Evolutionary conservation across 2,329 filamentous ascomycete genomes (phyloP).

Genomic region (Calonectria naviculata): DNA sequence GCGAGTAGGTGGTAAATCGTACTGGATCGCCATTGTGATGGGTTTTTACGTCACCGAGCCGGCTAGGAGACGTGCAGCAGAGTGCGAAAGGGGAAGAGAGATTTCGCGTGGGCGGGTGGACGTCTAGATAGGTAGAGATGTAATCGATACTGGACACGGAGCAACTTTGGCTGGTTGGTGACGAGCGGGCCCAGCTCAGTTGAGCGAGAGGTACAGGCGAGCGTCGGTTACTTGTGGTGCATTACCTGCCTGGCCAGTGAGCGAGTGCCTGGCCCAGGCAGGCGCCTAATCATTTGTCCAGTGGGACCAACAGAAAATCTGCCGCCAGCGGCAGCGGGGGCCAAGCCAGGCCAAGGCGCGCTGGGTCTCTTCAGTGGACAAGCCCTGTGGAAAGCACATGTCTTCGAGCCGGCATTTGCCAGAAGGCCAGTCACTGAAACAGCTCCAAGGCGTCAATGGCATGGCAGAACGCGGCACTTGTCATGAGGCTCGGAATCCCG

Average conservation of each 20-base stretch:
- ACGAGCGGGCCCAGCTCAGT: slow-evolving; percentile 33
- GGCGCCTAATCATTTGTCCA: slow-evolving; percentile 4
- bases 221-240: neutral
- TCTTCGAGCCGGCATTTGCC: neutral
- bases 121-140: slow-evolving; percentile 33
- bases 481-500: neutral
- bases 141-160: slow-evolving; percentile 39
- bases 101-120: slow-evolving; percentile 28
- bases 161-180: slow-evolving; percentile 44
- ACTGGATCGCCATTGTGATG: slow-evolving; percentile 58
- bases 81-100: slow-evolving; percentile 18
- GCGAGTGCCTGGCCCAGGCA: slow-evolving; percentile 20
- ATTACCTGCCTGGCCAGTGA: neutral
- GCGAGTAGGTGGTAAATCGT: slow-evolving; percentile 36
- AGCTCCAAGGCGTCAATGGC: neutral
- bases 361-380: neutral
- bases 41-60: slow-evolving; percentile 34
- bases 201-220: neutral
- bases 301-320: slow-evolving; percentile 4
- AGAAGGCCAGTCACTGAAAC: neutral
- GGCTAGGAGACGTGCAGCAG: slow-evolving; percentile 35
- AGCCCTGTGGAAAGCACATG: neutral
- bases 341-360: neutral
- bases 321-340: neutral
- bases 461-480: neutral